Conservation (phyloP, 208 protist species). For the Trypanosoma mega region DNA sequence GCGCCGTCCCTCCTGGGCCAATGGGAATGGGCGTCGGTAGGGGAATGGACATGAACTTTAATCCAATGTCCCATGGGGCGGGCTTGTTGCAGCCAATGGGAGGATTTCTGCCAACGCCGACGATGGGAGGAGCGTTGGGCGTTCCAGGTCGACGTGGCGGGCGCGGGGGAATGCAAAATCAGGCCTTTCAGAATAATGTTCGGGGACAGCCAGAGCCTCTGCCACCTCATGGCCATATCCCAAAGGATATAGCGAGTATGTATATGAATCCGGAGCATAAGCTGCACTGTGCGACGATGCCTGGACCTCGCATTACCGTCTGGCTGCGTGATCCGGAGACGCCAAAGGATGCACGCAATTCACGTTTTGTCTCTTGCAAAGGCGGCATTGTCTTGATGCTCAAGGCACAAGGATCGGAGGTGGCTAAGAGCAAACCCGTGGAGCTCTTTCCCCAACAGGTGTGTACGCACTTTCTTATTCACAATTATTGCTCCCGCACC, state of each 20-base stretch:
- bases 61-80: no score
- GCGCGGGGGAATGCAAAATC: no score
- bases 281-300: conserved; percentile 79
- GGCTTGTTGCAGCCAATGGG: no score
- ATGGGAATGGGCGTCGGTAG: conserved; percentile 9
- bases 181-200: no score
- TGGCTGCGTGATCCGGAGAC: conserved; percentile 74
- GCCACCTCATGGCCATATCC: conserved; percentile 32
- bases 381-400: conserved; percentile 81
- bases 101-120: no score
- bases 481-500: conserved; percentile 76
- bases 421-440: conserved; percentile 82
- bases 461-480: conserved; percentile 85
- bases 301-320: conserved; percentile 74
- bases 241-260: conserved; percentile 52
- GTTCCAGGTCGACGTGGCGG: no score
- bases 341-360: conserved; percentile 46
- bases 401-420: conserved; percentile 63
- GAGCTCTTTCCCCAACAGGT: conserved; percentile 82
- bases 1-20: not conserved
- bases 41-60: conserved; percentile 19
- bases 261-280: conserved; percentile 72
- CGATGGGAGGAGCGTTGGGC: no score
- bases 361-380: conserved; percentile 72
- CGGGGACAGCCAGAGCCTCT: conserved; percentile 28